phyloP scores from a whole-genome alignment of 371 early-diverging fungal species.

The Mortierella sp. region DNA sequence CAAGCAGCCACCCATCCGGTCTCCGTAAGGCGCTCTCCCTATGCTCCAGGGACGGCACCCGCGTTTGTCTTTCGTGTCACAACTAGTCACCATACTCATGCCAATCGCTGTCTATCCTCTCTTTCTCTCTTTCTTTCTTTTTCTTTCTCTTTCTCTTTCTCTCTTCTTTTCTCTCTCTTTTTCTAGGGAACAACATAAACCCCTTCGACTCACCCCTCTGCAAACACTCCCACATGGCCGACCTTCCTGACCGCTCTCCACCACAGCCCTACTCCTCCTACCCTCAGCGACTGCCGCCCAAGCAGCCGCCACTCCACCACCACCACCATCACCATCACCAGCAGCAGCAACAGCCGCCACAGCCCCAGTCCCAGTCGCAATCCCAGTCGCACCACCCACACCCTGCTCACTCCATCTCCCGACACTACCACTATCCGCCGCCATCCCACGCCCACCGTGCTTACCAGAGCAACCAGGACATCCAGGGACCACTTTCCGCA shows the following conservation, averaged over 20 bases:
- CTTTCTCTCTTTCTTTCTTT: conserved; percentile 2
- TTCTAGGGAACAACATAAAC: neutral
- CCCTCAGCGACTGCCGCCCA: conserved; percentile 19
- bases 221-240: conserved; percentile 33
- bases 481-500: neutral
- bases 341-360: conserved; percentile 15
- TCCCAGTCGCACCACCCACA: neutral
- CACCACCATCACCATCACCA: conserved; percentile 14
- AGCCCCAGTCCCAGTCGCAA: conserved; percentile 9
- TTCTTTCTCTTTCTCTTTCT: neutral
- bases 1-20: too few relatives aligned
- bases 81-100: too few relatives aligned
- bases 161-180: neutral
- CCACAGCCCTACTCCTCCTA: conserved; percentile 24
- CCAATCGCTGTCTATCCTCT: conserved; percentile 1
- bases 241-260: conserved; percentile 38
- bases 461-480: neutral
- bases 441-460: neutral
- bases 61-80: too few relatives aligned
- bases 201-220: too few relatives aligned
- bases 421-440: too few relatives aligned
- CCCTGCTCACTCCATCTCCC: too few relatives aligned
- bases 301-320: conserved; percentile 16
- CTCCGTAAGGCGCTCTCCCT: too few relatives aligned
- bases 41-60: too few relatives aligned